Evolutionary conservation across 768 basidiomycete genomes (phyloP).

Genomic region (Strobilomyces confusus): DNA sequence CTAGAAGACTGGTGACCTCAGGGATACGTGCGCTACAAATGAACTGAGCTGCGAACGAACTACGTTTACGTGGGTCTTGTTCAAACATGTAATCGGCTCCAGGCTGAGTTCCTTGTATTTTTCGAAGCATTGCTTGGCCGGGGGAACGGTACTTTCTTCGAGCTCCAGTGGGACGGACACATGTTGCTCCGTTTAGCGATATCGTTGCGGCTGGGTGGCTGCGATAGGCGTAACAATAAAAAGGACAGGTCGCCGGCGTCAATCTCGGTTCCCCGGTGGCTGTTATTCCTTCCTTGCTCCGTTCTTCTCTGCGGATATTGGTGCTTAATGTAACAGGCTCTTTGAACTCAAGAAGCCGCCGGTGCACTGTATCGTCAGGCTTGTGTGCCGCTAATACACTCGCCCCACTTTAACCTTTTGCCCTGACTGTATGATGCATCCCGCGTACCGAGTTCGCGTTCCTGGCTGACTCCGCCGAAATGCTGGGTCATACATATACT

Average conservation of each 20-base stretch:
- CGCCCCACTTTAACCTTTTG: background rate
- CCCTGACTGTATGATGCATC: background rate
- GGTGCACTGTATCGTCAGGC: background rate
- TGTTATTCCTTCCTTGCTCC: background rate
- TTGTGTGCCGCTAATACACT: background rate
- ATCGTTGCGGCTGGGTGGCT: background rate
- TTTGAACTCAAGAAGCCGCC: background rate
- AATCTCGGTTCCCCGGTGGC: background rate
- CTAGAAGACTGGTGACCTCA: background rate
- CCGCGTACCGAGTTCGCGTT: background rate
- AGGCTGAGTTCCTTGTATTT: background rate
- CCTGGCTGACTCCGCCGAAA: background rate
- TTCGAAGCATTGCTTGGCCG: constrained; percentile 2
- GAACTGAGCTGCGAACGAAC: background rate
- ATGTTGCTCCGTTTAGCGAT: background rate
- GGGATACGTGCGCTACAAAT: background rate
- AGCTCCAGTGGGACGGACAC: background rate
- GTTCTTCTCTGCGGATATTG: background rate
- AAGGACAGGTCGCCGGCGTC: constrained; percentile 3
- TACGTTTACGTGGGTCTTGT: constrained; percentile 10
- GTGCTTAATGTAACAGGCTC: background rate
- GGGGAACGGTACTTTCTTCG: background rate
- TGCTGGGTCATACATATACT: background rate
- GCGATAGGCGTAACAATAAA: constrained; percentile 1
- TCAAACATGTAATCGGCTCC: constrained; percentile 19